Conservation (phyloP, 2,329 filamentous ascomycete genomes). For the Diaporthe helianthi region DNA sequence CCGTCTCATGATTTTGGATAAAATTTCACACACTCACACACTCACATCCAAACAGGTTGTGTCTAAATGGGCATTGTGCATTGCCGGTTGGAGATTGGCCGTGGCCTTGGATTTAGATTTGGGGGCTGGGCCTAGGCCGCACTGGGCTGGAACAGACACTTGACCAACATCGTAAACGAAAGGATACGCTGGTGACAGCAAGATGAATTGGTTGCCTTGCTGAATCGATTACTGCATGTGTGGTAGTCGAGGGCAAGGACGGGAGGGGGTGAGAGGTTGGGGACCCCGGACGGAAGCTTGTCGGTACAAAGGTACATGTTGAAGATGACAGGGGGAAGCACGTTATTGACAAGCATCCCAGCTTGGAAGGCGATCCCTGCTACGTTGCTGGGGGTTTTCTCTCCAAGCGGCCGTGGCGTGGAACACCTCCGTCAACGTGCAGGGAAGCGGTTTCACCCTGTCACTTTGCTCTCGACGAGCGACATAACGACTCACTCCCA, state of each 20-base stretch:
- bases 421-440: constrained; percentile 25
- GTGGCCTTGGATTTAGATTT: too few relatives aligned
- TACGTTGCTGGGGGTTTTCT: constrained; percentile 11
- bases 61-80: neutral
- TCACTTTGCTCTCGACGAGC: constrained; percentile 9
- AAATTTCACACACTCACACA: neutral
- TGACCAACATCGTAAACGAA: neutral
- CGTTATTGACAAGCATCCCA: constrained; percentile 19
- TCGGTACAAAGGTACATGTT: neutral
- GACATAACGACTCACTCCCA: neutral
- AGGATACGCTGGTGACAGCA: neutral
- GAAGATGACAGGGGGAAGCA: constrained; percentile 14
- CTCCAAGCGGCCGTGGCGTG: constrained; percentile 18
- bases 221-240: neutral
- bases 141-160: neutral
- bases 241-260: neutral
- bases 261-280: neutral
- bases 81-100: neutral
- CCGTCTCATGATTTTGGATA: constrained; percentile 17
- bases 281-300: neutral
- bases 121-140: neutral
- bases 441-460: constrained; percentile 26
- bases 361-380: constrained; percentile 14
- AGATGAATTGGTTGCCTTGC: neutral
- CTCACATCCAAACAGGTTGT: neutral